Evolutionary conservation across 2,329 filamentous ascomycete genomes (phyloP), one percentile per base, ranked within the genome.

Genomic region (Curvularia lunata): DNA sequence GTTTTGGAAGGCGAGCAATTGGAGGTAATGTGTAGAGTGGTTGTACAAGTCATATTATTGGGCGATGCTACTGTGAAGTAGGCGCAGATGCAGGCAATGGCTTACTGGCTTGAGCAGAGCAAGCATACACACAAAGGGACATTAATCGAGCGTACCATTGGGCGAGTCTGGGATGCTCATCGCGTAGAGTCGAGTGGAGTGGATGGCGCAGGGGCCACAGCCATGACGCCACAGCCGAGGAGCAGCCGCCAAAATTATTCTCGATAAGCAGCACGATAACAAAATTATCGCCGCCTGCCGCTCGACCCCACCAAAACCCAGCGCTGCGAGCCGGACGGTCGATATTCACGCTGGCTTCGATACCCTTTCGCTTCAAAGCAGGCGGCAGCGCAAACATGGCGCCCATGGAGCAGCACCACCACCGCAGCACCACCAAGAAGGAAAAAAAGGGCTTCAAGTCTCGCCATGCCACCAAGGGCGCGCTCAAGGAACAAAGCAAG

Each of bases 391-490:
- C 78, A 70, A 79, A 75, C 66, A 95, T 95, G 91, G 88, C 91
- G 73, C 85, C 87, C 78, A 82, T 84, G 59, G 84, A 86, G 28
- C 78, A 82, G 67, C 92, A 98, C 79, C 93, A 94, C 74, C 95
- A 99, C 79, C 86, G 94, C 77, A 91, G 91, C 73, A 97, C 93
- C 57, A 97, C 93, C 52, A 99, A 98, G 83, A 83, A 87, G 71
- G 81, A 85, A 65, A 88, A 97, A 80, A 99, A 99, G 83, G 77
- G 89, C 25, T 99, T 93, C 84, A 99, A 99, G 80, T 92, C 91
- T 57, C 88, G 88, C 75, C 93, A 97, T 81, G 86, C 93, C 40
- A 92, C 91, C 61, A 98, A 98, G 78, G 88, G 91, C 72, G 86
- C 91, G 56, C 78, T 97, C 73, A 92, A 95, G 75, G 91, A 97